Conservation (phyloP, 495 filamentous ascomycete genomes). For the Podospora pseudoanserina region DNA sequence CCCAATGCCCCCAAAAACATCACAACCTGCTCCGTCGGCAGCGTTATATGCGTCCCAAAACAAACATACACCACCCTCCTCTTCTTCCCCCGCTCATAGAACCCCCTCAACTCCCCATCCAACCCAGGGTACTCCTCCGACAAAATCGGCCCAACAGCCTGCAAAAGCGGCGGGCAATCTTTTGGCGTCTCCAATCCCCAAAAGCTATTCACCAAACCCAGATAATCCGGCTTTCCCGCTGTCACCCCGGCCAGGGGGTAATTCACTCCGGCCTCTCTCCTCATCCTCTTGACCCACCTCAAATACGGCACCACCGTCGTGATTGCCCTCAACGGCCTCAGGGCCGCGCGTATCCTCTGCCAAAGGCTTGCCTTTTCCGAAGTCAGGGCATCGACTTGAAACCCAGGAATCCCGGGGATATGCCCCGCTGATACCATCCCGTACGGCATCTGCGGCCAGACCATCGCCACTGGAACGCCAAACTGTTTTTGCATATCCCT, state of each 20-base stretch:
- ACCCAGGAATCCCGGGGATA: conserved; percentile 39
- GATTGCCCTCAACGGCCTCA: conserved; percentile 24
- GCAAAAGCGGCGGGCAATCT: conserved; percentile 37
- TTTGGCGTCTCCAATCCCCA: conserved; percentile 39
- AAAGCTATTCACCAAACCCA: conserved; percentile 42
- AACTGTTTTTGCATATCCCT: conserved; percentile 35
- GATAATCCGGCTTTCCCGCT: conserved; percentile 36
- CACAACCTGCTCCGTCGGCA: conserved; percentile 22
- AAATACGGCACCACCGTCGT: conserved; percentile 27
- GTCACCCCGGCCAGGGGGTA: conserved; percentile 20
- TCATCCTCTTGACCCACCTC: conserved; percentile 33
- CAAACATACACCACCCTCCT: conserved; percentile 35
- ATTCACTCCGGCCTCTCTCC: conserved; percentile 28
- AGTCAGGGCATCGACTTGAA: conserved; percentile 36
- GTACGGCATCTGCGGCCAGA: conserved; percentile 40
- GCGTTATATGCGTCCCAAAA: conserved; percentile 39
- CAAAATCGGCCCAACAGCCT: conserved; percentile 38
- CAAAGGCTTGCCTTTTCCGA: conserved; percentile 37
- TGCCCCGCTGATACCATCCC: conserved; percentile 35
- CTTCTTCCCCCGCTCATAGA: conserved; percentile 22
- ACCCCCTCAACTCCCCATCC: conserved; percentile 20
- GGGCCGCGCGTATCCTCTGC: conserved; percentile 32
- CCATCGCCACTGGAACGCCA: conserved; percentile 34
- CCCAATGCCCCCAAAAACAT: conserved; percentile 31
- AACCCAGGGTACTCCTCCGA: conserved; percentile 29